These are phyloP conservation scores for Phytophthora cryptogea DNA, from an alignment of 352 stramenopile species.

Conservation along the genomic window DNA sequence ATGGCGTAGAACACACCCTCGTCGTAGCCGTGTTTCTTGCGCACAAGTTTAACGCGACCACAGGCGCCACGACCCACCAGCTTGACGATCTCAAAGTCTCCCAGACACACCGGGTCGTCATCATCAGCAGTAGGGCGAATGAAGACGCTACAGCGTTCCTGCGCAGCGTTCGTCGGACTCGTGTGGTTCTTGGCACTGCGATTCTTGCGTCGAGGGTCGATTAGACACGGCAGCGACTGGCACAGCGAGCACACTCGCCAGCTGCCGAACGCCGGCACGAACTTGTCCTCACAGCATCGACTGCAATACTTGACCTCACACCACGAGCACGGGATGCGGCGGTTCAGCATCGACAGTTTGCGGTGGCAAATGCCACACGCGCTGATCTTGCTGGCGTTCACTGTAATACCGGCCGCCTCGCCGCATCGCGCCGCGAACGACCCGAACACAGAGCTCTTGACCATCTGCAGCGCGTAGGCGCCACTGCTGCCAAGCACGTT, in stretches of 20 bases:
- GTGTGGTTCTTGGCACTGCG: conserved; percentile 65
- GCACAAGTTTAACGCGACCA: conserved; percentile 82
- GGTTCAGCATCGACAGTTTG: conserved; percentile 80
- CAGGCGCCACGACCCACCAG: conserved; percentile 95
- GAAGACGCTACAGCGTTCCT: conserved; percentile 75
- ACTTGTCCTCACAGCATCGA: conserved; percentile 86
- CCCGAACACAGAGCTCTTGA: conserved; percentile 85
- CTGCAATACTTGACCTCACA: conserved; percentile 89
- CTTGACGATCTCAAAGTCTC: conserved; percentile 97
- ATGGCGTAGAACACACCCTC: conserved; percentile 86
- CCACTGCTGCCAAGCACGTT: conserved; percentile 74
- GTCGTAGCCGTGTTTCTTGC: conserved; percentile 86
- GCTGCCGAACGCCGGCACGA: conserved; percentile 73
- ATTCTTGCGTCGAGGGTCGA: conserved; percentile 80
- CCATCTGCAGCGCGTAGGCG: conserved; percentile 80
- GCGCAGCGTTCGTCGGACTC: conserved; percentile 43
- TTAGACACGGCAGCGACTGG: conserved; percentile 78
- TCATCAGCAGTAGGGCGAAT: conserved; percentile 66
- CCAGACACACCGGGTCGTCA: conserved; percentile 69
- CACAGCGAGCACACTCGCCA: conserved; percentile 84
- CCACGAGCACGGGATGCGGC: conserved; percentile 80
- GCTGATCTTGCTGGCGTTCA: conserved; percentile 76
- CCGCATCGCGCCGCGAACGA: conserved; percentile 75
- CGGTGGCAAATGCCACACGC: conserved; percentile 83
- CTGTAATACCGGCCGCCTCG: conserved; percentile 68